A percentile compares a stretch with the other conserved stretches of the same genome.
These are phyloP conservation scores for Furculomyces boomerangus DNA, from an alignment of 371 early-diverging fungal species.

Conservation along the genomic window DNA sequence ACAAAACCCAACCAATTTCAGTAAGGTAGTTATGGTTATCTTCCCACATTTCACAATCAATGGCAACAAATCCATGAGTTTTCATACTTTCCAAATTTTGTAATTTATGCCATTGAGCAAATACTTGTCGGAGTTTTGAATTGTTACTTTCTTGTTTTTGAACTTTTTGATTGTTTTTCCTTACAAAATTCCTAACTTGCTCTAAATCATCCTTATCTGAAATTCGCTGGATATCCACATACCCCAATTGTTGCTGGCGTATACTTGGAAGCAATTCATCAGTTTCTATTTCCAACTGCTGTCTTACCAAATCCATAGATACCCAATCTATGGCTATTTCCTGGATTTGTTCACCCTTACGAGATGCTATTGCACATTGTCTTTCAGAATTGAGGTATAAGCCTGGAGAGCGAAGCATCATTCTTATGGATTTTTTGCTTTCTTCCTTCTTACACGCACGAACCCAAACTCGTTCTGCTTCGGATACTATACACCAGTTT, in stretches of 20 bases:
- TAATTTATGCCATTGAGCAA: not conserved
- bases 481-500: not conserved
- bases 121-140: not conserved
- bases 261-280: not conserved
- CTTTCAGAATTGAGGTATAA: not conserved
- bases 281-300: not conserved
- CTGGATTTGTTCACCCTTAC: not conserved
- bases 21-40: constrained; percentile 32
- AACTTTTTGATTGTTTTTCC: not conserved
- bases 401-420: not conserved
- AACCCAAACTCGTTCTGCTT: not conserved
- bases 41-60: constrained; percentile 51
- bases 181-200: not conserved
- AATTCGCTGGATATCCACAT: not conserved
- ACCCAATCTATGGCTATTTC: not conserved
- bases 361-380: not conserved
- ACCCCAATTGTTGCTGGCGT: not conserved
- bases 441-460: not conserved
- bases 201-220: not conserved
- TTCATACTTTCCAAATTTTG: not conserved
- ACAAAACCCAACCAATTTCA: constrained; percentile 49
- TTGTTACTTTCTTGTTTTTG: not conserved
- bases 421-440: not conserved
- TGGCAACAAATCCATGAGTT: constrained; percentile 22
- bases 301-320: not conserved